Percentiles rank a stretch among this genome's conserved stretches.
Conservation (phyloP, 345 rosid species). For the Capsella bursapastoris region DNA sequence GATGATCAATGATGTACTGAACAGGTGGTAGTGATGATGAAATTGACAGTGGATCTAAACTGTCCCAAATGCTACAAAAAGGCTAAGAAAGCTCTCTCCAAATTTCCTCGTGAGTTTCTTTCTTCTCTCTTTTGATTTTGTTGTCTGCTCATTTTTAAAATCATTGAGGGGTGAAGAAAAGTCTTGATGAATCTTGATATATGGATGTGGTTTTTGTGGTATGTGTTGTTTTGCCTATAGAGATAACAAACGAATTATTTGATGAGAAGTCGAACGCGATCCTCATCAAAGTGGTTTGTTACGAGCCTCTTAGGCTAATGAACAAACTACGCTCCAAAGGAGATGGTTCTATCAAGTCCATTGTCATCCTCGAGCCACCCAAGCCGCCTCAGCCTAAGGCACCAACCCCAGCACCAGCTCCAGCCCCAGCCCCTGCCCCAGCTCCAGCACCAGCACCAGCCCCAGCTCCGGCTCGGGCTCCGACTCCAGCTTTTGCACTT, state of each 20-base stretch:
- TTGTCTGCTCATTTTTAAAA: background rate
- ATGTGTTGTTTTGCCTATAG: slow-evolving; percentile 41
- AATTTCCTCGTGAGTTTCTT: slow-evolving; percentile 66
- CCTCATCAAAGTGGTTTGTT: slow-evolving; percentile 68
- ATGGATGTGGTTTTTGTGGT: background rate
- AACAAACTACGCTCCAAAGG: slow-evolving; percentile 60
- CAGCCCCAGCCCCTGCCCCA: slow-evolving; percentile 23
- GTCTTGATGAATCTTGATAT: slow-evolving; percentile 4
- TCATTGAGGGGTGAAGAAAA: background rate
- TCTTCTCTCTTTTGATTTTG: background rate
- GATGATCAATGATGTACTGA: slow-evolving; percentile 1
- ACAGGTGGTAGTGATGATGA: slow-evolving; percentile 66
- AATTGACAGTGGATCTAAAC: slow-evolving; percentile 64
- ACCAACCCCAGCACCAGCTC: slow-evolving; percentile 16
- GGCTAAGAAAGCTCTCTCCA: slow-evolving; percentile 64
- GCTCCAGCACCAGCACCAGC: background rate
- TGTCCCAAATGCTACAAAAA: slow-evolving; percentile 69
- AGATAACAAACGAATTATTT: slow-evolving; percentile 61
- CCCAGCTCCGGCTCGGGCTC: background rate
- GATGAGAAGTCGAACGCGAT: slow-evolving; percentile 73
- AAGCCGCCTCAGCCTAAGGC: slow-evolving; percentile 35
- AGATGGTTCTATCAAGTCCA: slow-evolving; percentile 55
- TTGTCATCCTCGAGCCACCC: slow-evolving; percentile 46
- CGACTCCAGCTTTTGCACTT: background rate
- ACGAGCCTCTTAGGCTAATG: slow-evolving; percentile 69